phyloP scores from a whole-genome alignment of 2,329 filamentous ascomycete genomes.

The Venturia asperata region DNA sequence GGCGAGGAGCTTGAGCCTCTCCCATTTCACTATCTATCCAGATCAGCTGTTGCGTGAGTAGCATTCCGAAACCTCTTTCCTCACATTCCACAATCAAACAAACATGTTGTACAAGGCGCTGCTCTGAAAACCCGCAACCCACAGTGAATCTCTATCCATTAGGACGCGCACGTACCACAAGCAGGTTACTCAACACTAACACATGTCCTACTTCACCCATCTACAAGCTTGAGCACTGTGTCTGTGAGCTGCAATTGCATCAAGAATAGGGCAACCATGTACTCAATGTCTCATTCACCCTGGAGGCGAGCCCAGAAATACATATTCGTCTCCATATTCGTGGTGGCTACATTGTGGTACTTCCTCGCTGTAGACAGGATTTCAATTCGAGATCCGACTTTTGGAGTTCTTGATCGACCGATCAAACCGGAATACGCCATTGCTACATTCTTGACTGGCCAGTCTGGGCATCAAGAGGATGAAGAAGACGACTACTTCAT shows the following conservation, averaged over 20 bases:
- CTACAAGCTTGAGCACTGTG: not conserved
- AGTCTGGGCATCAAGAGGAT: not conserved
- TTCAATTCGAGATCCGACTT: not conserved
- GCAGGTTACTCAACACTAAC: not conserved
- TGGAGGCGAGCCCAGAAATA: not conserved
- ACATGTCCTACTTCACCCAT: not conserved
- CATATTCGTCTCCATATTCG: not conserved
- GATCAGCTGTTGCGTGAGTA: not conserved
- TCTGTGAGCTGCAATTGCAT: not conserved
- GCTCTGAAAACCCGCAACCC: not conserved
- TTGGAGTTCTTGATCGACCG: not conserved
- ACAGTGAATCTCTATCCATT: not conserved
- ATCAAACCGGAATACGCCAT: not conserved
- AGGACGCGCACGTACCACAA: not conserved
- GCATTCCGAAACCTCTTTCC: not conserved
- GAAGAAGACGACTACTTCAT: slow-evolving; percentile 19
- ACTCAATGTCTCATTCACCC: not conserved
- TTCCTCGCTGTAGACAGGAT: not conserved
- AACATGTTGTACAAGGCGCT: not conserved
- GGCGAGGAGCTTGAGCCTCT: not conserved
- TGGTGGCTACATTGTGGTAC: not conserved
- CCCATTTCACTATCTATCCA: not conserved
- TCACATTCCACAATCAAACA: not conserved
- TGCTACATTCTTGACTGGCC: slow-evolving; percentile 6
- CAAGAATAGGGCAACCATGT: not conserved